A percentile compares a stretch with the other conserved stretches of the same genome.
These are phyloP conservation scores for Russula ochroleuca DNA, from an alignment of 768 basidiomycete genomes.

Conservation along the genomic window DNA sequence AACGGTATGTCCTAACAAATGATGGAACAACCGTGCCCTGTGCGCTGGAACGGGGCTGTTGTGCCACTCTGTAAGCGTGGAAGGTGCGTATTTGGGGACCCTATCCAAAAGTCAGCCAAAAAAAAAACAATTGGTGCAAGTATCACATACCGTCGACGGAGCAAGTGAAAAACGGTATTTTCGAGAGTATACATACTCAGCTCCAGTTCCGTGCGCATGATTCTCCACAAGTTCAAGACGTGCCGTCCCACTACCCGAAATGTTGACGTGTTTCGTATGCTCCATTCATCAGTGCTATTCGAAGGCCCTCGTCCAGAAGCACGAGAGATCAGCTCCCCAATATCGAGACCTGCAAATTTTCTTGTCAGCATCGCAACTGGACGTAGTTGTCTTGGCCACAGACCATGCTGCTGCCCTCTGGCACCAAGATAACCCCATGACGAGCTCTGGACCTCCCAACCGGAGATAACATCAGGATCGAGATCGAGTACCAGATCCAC, in stretches of 20 bases:
- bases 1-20: slow-evolving; percentile 59
- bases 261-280: slow-evolving; percentile 65
- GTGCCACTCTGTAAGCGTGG: slow-evolving; percentile 57
- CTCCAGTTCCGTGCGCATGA: slow-evolving; percentile 81
- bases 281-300: slow-evolving; percentile 61
- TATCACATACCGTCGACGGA: slow-evolving; percentile 60
- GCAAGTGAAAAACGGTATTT: slow-evolving; percentile 78
- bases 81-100: slow-evolving; percentile 23
- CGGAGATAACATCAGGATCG: slow-evolving; percentile 88
- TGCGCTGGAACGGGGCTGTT: slow-evolving; percentile 60
- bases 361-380: neutral
- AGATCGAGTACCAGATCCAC: slow-evolving; percentile 68
- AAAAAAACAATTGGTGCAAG: neutral
- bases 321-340: slow-evolving; percentile 70
- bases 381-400: slow-evolving; percentile 18
- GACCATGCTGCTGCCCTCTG: slow-evolving; percentile 62
- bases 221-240: slow-evolving; percentile 87
- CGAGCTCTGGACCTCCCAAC: slow-evolving; percentile 85
- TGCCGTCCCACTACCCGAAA: slow-evolving; percentile 86
- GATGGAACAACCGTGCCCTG: slow-evolving; percentile 50
- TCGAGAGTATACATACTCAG: slow-evolving; percentile 83
- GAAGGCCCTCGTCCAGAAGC: slow-evolving; percentile 49
- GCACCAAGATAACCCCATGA: slow-evolving; percentile 89
- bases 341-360: slow-evolving; percentile 54
- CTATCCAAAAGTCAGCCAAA: slow-evolving; percentile 16